Base-by-base conservation (phyloP, 768 basidiomycete genomes). In the Lactarius sanguifluus region DNA sequence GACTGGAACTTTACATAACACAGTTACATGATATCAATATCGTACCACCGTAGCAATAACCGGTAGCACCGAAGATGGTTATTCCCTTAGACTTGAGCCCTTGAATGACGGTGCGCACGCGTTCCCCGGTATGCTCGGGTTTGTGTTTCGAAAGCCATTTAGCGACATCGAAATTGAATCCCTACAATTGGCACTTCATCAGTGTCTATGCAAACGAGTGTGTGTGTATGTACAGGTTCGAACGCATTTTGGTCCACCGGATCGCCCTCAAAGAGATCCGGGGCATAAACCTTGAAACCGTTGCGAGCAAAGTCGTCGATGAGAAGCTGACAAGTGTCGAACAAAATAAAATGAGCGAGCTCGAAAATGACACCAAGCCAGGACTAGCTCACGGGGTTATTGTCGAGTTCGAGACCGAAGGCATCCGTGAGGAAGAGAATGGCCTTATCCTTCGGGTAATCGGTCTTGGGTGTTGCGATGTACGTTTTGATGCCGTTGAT, bases 271-370 rank as follows among this genome's bases (percentile, higher is more conserved):
- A 69, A 62, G 41, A 69, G 64, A 18, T 71, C 70, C 6, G 72
- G 64, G 4, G 32, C 38, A 34, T 66, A 69, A 28, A 69, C 65
- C 36, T 64, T 59, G 64, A 77, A 80, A 13, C 80, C 80, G 55
- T 79, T 79, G 23, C 65, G 69, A 38, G 80, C 79, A 69, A 78
- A 80, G 66, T 78, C 81, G 64, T 83, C 82, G 4, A 77, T 76
- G 7, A 82, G 76, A 20, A 80, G 71, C 81, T 83, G 66, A 34
- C 36, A 13, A 18, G 13, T 7, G 13, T 20, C 13, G n/a, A 4
- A 34, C 30, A 25, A 18, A 18, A n/a, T n/a, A 5, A 23, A 23
- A 2, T 12, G 20, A 41, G 34, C 30, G 40, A 43, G 34, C 32
- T 32, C 7, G 40, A 56, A 6, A 28, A 57, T 45, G 20, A 10